Evolutionary conservation across 371 early-diverging fungal genomes (phyloP).

Genomic region (Haplosporangium sp.): DNA sequence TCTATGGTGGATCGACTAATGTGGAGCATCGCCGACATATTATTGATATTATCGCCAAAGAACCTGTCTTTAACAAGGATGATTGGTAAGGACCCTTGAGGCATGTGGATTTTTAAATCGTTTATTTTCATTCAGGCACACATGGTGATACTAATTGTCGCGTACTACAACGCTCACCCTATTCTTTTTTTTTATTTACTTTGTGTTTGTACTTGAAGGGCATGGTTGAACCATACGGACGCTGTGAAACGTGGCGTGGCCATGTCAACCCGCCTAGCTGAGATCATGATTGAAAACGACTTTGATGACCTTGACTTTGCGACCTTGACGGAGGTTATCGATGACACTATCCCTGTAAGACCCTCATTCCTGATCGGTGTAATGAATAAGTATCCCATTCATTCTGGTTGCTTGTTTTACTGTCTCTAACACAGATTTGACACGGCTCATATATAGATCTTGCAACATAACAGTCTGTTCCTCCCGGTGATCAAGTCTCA

Average conservation of each 20-base stretch:
- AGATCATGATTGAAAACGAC: slow-evolving; percentile 53
- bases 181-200: no score
- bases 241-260: slow-evolving; percentile 54
- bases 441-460: slow-evolving; percentile 7
- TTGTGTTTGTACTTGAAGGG: slow-evolving; percentile 13
- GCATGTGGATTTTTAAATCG: neutral
- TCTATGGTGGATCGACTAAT: slow-evolving; percentile 33
- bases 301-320: slow-evolving; percentile 51
- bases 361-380: no score
- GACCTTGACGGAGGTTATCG: slow-evolving; percentile 38
- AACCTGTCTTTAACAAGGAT: slow-evolving; percentile 52
- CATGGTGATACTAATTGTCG: neutral
- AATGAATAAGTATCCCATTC: neutral
- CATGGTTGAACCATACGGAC: slow-evolving; percentile 52
- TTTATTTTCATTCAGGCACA: neutral
- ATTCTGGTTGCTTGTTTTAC: neutral
- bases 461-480: slow-evolving; percentile 70
- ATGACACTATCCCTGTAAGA: slow-evolving; percentile 44
- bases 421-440: no score
- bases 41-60: slow-evolving; percentile 37
- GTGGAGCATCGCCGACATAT: slow-evolving; percentile 53
- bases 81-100: slow-evolving; percentile 35
- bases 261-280: slow-evolving; percentile 51
- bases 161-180: no score
- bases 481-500: slow-evolving; percentile 82